Conservation (phyloP, 2,329 filamentous ascomycete species). For the Penicillium sp. region DNA sequence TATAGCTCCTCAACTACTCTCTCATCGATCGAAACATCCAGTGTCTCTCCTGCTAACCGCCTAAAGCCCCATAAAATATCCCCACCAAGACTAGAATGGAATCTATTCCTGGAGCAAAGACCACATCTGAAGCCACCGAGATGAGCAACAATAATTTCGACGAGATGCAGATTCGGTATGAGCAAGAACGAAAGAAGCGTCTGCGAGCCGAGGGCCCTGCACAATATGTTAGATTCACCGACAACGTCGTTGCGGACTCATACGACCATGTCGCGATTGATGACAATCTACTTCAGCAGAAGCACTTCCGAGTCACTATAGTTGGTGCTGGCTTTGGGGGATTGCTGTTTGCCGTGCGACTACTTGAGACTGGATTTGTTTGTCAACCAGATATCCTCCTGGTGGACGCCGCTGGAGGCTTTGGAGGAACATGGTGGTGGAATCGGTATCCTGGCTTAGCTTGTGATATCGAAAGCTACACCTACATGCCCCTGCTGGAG, state of each 20-base stretch:
- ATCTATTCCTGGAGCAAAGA: too few species aligned
- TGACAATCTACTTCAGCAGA: neutral
- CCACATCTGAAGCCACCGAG: neutral
- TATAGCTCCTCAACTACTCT: too few species aligned
- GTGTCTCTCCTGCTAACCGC: too few species aligned
- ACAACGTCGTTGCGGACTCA: neutral
- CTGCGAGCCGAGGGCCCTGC: neutral
- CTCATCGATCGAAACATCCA: too few species aligned
- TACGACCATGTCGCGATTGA: neutral
- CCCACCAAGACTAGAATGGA: too few species aligned
- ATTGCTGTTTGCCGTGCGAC: slow-evolving; percentile 40
- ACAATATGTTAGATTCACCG: neutral
- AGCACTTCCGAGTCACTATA: slow-evolving; percentile 27
- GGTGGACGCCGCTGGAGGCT: slow-evolving; percentile 43
- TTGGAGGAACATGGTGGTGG: slow-evolving; percentile 51
- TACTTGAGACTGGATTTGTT: slow-evolving; percentile 39
- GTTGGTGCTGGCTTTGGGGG: slow-evolving; percentile 47
- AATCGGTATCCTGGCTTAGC: slow-evolving; percentile 48
- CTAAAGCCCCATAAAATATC: too few species aligned
- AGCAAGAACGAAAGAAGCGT: neutral
- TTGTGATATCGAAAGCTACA: slow-evolving; percentile 59
- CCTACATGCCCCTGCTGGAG: slow-evolving; percentile 60
- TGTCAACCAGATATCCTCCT: slow-evolving; percentile 8
- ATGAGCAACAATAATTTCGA: neutral
- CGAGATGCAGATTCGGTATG: neutral